Conservation (phyloP, 257 asterid species). For the Jacaranda copaia region DNA sequence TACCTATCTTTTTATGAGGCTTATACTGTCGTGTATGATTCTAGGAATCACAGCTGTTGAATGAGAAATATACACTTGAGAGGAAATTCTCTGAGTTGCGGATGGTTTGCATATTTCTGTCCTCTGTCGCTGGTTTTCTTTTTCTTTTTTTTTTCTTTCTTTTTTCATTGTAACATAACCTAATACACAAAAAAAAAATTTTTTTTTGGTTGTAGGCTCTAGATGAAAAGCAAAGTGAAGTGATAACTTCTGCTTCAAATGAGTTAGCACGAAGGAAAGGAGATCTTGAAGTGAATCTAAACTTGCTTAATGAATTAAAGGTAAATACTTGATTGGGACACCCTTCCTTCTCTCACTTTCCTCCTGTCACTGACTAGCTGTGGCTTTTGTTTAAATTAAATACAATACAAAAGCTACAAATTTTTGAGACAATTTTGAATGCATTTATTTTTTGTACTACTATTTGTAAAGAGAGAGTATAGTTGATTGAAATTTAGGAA, state of each 20-base stretch:
- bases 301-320: constrained; percentile 87
- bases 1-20: constrained; percentile 17
- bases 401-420: neutral
- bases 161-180: constrained; percentile 20
- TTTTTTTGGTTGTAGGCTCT: constrained; percentile 63
- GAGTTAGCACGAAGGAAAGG: constrained; percentile 91
- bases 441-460: neutral
- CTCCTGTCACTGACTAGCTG: neutral
- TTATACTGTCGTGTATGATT: constrained; percentile 35
- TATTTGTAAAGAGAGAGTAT: neutral
- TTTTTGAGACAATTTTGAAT: neutral
- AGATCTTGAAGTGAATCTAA: constrained; percentile 90
- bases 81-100: constrained; percentile 88
- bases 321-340: constrained; percentile 49
- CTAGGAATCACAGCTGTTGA: constrained; percentile 84
- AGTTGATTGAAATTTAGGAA: constrained; percentile 22
- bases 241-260: constrained; percentile 80
- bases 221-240: constrained; percentile 94
- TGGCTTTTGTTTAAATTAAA: constrained; percentile 5
- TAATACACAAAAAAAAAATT: constrained; percentile 3
- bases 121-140: constrained; percentile 2
- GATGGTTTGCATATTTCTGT: constrained; percentile 60
- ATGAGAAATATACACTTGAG: constrained; percentile 81
- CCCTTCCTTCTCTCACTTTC: neutral
- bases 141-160: neutral